phyloP scores from a whole-genome alignment of 2,329 filamentous ascomycete genomes.

The Microdochium nivale region DNA sequence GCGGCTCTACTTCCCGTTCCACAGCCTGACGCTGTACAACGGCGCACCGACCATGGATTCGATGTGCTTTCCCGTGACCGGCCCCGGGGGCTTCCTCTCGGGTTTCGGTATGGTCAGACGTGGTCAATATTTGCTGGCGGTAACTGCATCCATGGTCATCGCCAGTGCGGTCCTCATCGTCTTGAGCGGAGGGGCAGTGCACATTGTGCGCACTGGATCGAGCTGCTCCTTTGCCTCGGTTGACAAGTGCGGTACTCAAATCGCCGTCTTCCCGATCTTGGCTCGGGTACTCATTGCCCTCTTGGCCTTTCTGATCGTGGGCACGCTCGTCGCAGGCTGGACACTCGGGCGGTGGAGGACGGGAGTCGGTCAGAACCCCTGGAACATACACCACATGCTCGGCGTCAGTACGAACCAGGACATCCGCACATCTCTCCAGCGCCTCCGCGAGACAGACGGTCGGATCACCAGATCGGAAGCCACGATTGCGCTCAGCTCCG shows the following conservation, averaged over 20 bases:
- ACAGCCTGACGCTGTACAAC: conserved; percentile 21
- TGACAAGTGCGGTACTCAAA: conserved; percentile 18
- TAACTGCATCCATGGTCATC: conserved; percentile 21
- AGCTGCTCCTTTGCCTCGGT: conserved; percentile 7
- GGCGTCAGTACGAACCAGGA: conserved; percentile 17
- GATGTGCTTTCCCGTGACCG: conserved; percentile 25
- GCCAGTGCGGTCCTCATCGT: conserved; percentile 21
- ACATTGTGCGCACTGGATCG: conserved; percentile 25
- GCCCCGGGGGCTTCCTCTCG: conserved; percentile 19
- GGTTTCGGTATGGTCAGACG: conserved; percentile 21
- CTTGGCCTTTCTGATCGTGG: conserved; percentile 14
- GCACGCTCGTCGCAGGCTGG: conserved; percentile 15
- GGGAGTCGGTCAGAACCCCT: conserved; percentile 24
- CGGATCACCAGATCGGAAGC: conserved; percentile 9
- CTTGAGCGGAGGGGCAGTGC: conserved; percentile 25
- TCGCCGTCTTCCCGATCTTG: conserved; percentile 19
- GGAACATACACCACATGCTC: conserved; percentile 26
- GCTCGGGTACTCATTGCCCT: conserved; percentile 20
- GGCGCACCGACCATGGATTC: conserved; percentile 27
- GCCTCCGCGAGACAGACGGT: background rate
- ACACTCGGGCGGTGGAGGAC: conserved; percentile 20
- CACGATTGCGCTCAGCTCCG: conserved; percentile 12
- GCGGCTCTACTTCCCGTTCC: conserved; percentile 21
- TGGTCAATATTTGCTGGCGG: conserved; percentile 23
- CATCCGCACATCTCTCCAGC: conserved; percentile 9